A percentile compares a stretch with the other conserved stretches of the same genome.
Evolutionary conservation across 2,329 filamentous ascomycete genomes (phyloP).

Genomic region (Fusarium austroafricanum): DNA sequence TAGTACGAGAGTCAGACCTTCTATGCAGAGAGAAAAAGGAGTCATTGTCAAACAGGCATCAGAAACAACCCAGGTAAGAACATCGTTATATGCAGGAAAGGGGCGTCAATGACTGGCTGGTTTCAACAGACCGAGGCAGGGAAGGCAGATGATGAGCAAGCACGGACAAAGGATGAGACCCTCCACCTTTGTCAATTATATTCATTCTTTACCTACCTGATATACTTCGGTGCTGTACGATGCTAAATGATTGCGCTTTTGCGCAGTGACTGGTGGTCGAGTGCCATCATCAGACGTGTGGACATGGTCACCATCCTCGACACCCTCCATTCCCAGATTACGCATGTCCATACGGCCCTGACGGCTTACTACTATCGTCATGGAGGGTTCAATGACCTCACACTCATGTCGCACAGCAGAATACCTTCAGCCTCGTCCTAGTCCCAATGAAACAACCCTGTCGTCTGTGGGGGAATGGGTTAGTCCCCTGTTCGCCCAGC

Average conservation of each 20-base stretch:
- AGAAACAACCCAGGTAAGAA: slow-evolving; percentile 13
- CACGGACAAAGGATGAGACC: slow-evolving; percentile 15
- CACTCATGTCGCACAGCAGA: slow-evolving; percentile 15
- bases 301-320: slow-evolving; percentile 6
- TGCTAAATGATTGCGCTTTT: slow-evolving; percentile 2
- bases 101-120: slow-evolving; percentile 14
- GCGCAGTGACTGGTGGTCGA: slow-evolving; percentile 6
- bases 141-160: slow-evolving; percentile 10
- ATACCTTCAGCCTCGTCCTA: slow-evolving; percentile 36
- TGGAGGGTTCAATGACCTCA: slow-evolving; percentile 43
- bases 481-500: slow-evolving; percentile 24
- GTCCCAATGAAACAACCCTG: slow-evolving; percentile 20
- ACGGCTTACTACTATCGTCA: slow-evolving; percentile 22
- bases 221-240: background rate
- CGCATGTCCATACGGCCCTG: slow-evolving; percentile 7
- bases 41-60: slow-evolving; percentile 36
- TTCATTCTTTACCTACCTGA: slow-evolving; percentile 31
- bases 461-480: slow-evolving; percentile 29
- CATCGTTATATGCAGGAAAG: slow-evolving; percentile 19
- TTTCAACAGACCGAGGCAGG: slow-evolving; percentile 4
- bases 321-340: slow-evolving; percentile 11
- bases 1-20: background rate
- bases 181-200: slow-evolving; percentile 6
- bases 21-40: slow-evolving; percentile 16
- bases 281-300: slow-evolving; percentile 3